Evolutionary conservation across 2,329 filamentous ascomycete species (phyloP).

Genomic region (Xylariaceae sp.): DNA sequence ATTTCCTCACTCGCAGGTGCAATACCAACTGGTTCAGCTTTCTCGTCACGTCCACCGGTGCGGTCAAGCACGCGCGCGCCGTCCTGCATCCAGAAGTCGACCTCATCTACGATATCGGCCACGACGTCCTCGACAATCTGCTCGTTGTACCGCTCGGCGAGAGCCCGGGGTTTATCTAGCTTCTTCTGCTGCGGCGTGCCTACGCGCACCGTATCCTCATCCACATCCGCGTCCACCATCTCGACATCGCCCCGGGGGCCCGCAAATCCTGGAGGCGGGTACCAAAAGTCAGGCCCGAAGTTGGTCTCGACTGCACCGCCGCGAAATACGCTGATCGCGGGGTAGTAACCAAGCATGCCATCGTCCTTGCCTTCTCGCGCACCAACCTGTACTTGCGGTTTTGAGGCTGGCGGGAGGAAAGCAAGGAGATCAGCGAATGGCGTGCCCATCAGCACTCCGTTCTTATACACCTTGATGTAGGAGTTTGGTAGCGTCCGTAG

Average conservation of each 20-base stretch:
- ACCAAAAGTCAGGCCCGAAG: slow-evolving; percentile 94
- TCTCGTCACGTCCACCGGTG: slow-evolving; percentile 51
- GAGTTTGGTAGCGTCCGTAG: slow-evolving; percentile 87
- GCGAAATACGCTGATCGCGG: slow-evolving; percentile 88
- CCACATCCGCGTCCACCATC: slow-evolving; percentile 52
- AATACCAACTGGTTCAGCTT: slow-evolving; percentile 51
- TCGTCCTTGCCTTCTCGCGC: slow-evolving; percentile 90
- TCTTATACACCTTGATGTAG: slow-evolving; percentile 90
- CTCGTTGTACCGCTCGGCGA: slow-evolving; percentile 84
- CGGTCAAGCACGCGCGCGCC: slow-evolving; percentile 58
- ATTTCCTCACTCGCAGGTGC: slow-evolving; percentile 62
- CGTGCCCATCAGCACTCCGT: slow-evolving; percentile 84
- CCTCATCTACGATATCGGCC: slow-evolving; percentile 93
- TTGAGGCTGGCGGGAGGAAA: slow-evolving; percentile 89
- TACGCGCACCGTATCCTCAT: slow-evolving; percentile 35
- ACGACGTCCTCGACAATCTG: slow-evolving; percentile 95
- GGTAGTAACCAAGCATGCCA: slow-evolving; percentile 94
- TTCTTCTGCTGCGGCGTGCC: slow-evolving; percentile 21
- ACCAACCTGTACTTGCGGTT: slow-evolving; percentile 72
- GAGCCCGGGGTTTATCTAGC: slow-evolving; percentile 57
- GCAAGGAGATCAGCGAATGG: slow-evolving; percentile 87
- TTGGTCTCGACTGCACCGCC: slow-evolving; percentile 92
- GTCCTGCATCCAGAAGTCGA: slow-evolving; percentile 85
- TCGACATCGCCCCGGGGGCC: slow-evolving; percentile 52
- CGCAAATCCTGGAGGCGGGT: slow-evolving; percentile 63